phyloP scores from a whole-genome alignment of 805 yeast genomes.

The Saccharomycopsis fodiens region DNA sequence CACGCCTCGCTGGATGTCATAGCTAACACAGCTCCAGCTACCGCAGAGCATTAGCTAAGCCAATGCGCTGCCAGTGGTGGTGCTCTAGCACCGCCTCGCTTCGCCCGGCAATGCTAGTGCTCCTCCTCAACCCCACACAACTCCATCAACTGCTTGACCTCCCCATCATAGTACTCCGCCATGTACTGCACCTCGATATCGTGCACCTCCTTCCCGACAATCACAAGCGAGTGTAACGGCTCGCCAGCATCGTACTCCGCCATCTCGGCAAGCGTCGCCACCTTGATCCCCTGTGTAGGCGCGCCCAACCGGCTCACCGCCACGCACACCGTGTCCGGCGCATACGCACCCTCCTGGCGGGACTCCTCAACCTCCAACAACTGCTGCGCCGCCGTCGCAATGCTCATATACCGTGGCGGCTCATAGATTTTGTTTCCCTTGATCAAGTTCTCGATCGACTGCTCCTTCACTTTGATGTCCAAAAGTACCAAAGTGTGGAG shows the following conservation, averaged over 20 bases:
- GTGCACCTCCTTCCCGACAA: conserved; percentile 89
- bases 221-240: conserved; percentile 86
- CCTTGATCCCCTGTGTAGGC: conserved; percentile 71
- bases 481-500: conserved; percentile 81
- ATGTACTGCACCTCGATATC: conserved; percentile 86
- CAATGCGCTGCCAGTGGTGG: too few species aligned
- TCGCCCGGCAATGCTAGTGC: too few species aligned
- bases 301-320: conserved; percentile 91
- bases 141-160: conserved; percentile 31
- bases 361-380: conserved; percentile 79
- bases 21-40: too few species aligned
- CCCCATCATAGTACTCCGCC: conserved; percentile 62
- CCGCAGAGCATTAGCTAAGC: too few species aligned
- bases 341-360: conserved; percentile 71
- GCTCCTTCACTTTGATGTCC: conserved; percentile 96
- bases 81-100: too few species aligned
- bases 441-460: conserved; percentile 88
- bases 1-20: too few species aligned
- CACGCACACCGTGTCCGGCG: conserved; percentile 84
- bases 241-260: conserved; percentile 85
- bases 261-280: conserved; percentile 75
- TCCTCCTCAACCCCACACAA: background rate
- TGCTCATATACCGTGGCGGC: conserved; percentile 95
- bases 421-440: conserved; percentile 88
- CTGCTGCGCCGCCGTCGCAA: conserved; percentile 83